Evolutionary conservation across 768 basidiomycete species (phyloP), one percentile per base, ranked within the genome.

Genomic region (Hygrocybe punicea): DNA sequence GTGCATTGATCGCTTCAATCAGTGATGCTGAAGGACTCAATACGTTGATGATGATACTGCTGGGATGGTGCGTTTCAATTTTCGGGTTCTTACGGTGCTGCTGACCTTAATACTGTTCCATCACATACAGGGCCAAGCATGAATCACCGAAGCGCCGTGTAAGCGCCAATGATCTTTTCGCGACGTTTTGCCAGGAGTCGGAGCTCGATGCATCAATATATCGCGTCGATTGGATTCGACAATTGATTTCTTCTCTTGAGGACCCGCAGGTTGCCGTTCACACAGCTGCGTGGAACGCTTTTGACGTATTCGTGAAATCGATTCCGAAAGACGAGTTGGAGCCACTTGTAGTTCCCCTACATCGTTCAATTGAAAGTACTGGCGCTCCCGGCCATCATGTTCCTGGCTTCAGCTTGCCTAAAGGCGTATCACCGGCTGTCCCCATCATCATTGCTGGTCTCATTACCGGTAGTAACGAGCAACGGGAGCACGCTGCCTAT

Each of bases 291-390:
- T 89, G 87, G 84, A 75, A 76, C 33, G 87, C 93, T 0, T 77
- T 98, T 23, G 94, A 98, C 47, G 78, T 79, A 14, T 92, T 98
- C 59, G 84, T 97, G 69, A 98, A 93, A 72, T 85, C 89, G 0
- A 73, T 95, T 11, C 87, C 91, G 16, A 98, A 98, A 73, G 93
- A 96, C 61, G 94, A 98, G 62, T 76, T 95, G 37, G 94, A 98
- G 65, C 84, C 88, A 2, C 76, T 98, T 23, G 93, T 98, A 11
- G 89, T 96, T 0, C 87, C 95, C 4, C 81, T 98, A 2, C 86
- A 93, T 14, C 78, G 93, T 35, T 89, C 88, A 2, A 89, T 98
- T 65, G 97, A 98, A 69, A 79, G 83, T 7, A 86, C 87, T 0
- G 93, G 93, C 6, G 81, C 84, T 1, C 89, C 89, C 0, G 92